Evolutionary conservation across 306 rosid species (phyloP), one percentile per base, ranked within the genome.

Genomic region (Quercus gilva): DNA sequence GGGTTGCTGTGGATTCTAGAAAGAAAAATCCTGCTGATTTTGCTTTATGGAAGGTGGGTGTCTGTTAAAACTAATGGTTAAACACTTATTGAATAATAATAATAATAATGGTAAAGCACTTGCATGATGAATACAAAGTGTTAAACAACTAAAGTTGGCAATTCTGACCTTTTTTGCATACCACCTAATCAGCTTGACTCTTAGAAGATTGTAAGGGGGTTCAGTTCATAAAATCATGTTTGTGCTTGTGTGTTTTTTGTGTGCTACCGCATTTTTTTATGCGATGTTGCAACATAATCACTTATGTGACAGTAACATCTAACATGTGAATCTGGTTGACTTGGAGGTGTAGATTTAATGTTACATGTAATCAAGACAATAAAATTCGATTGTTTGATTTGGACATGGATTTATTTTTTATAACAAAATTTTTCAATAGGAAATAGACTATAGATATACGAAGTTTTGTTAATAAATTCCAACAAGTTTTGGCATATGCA

Each of bases 1-100:
- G 99, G 84, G 96, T 95, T 76, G 91, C 90, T 85, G 87, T 95
- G 79, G 99, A 95, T 85, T 81, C 88, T 23, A 95, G 98, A 88
- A 93, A 95, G 93, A 88, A 84, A 87, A 82, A 93, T 80, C 98
- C 98, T 74, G 99, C 98, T 81, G 99, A 95, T 86, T 95, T 95
- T 91, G 96, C 99, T 80, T 87, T 95, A 64, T 95, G 99, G 98
- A 93, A 95, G 98, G 98, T 90, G 84, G 31, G 43, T 83, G 41
- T 76, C 43, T 45, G 72, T 37, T 68, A 77, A 5, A 51, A 49
- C 76, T 74, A 35, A 74, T 75, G 49, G 20, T 58, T 20, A 28
- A 41, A 17, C 37, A 69, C 12, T 6, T 75, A 8, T 41, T 41
- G 11, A 41, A 41, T 8, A 41, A 8, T 41, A 7, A 37, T 7